phyloP scores from a whole-genome alignment of 2,329 filamentous ascomycete genomes.

The Ramularia collo-cygni region DNA sequence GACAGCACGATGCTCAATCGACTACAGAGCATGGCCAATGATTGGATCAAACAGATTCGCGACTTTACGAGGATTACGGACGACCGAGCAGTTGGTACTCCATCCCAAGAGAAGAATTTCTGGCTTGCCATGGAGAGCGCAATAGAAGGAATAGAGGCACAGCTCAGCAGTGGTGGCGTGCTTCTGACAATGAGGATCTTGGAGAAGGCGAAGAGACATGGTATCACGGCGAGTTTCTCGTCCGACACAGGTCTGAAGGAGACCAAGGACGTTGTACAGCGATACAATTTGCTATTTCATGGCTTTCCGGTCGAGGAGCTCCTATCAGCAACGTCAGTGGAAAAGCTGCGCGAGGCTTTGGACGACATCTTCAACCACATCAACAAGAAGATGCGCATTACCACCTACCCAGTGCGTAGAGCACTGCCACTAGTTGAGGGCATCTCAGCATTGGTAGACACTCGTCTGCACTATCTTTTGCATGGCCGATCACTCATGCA shows the following conservation, averaged over 20 bases:
- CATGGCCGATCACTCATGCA: constrained; percentile 85
- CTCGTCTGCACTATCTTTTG: constrained; percentile 75
- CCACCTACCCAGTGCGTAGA: constrained; percentile 86
- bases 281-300: constrained; percentile 98
- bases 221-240: constrained; percentile 92
- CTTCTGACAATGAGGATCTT: constrained; percentile 87
- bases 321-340: constrained; percentile 79
- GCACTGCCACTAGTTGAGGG: constrained; percentile 92
- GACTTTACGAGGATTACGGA: constrained; percentile 90
- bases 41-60: constrained; percentile 98
- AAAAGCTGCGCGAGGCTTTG: constrained; percentile 83
- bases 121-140: constrained; percentile 97
- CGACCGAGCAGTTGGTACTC: constrained; percentile 70
- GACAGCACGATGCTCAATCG: constrained; percentile 92
- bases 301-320: constrained; percentile 96
- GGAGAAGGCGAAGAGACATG: constrained; percentile 94
- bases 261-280: constrained; percentile 90
- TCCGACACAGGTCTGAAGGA: constrained; percentile 95
- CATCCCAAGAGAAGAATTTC: constrained; percentile 97
- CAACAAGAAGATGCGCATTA: constrained; percentile 96
- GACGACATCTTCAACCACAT: constrained; percentile 86
- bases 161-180: constrained; percentile 83
- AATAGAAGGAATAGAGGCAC: constrained; percentile 81
- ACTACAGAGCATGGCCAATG: constrained; percentile 86
- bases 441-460: constrained; percentile 88